phyloP scores from a whole-genome alignment of 2,329 filamentous ascomycete genomes.

The Cucurbitaria berberidis region DNA sequence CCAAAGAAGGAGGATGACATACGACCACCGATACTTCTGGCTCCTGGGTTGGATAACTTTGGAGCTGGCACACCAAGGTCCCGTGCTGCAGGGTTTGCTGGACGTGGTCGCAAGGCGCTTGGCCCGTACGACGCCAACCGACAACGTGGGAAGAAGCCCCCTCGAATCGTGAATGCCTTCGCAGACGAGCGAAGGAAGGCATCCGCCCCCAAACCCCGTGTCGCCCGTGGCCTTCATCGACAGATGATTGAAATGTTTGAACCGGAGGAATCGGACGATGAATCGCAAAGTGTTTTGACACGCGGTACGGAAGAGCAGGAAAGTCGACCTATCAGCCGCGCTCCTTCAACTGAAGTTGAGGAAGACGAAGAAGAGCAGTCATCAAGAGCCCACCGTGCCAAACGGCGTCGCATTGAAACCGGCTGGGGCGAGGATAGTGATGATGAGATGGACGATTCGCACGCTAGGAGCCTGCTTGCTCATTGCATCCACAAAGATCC shows the following conservation, averaged over 20 bases:
- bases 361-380: slow-evolving; percentile 59
- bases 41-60: slow-evolving; percentile 64
- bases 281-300: slow-evolving; percentile 69
- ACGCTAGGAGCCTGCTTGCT: slow-evolving; percentile 55
- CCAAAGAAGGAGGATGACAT: slow-evolving; percentile 63
- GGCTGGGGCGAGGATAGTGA: slow-evolving; percentile 57
- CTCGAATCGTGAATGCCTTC: slow-evolving; percentile 54
- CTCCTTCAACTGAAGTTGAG: slow-evolving; percentile 58
- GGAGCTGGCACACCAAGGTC: slow-evolving; percentile 68
- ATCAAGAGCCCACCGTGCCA: slow-evolving; percentile 51
- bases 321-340: slow-evolving; percentile 78
- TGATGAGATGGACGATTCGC: slow-evolving; percentile 56
- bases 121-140: slow-evolving; percentile 54
- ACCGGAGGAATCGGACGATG: slow-evolving; percentile 84
- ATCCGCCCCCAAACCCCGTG: slow-evolving; percentile 61
- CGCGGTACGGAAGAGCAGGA: slow-evolving; percentile 86
- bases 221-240: slow-evolving; percentile 79
- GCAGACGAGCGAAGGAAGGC: slow-evolving; percentile 65
- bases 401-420: slow-evolving; percentile 53
- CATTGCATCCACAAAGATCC: slow-evolving; percentile 65
- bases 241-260: slow-evolving; percentile 74
- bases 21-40: slow-evolving; percentile 61
- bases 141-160: slow-evolving; percentile 47
- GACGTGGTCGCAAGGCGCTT: slow-evolving; percentile 51
- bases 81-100: slow-evolving; percentile 49